Evolutionary conservation across 192 early-diverging fungal species (phyloP).

Genomic region (Umbelopsis sp.): DNA sequence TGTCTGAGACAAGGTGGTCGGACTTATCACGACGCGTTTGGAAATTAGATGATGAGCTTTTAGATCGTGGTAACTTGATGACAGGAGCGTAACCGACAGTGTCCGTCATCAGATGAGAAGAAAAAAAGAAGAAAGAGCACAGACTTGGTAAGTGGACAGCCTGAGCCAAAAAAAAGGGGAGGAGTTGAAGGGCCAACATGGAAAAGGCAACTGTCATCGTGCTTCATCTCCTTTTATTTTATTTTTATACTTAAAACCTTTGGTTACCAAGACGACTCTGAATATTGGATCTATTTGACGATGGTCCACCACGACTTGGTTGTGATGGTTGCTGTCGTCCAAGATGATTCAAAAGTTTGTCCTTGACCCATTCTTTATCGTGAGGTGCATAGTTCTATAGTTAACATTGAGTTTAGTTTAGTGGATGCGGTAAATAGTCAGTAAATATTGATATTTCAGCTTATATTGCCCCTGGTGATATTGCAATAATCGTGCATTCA

Average conservation of each 20-base stretch:
- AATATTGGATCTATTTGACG: constrained; percentile 19
- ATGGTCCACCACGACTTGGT: background rate
- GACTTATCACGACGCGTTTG: constrained; percentile 16
- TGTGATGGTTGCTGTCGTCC: constrained; percentile 17
- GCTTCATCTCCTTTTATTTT: constrained; percentile 18
- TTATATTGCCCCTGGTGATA: background rate
- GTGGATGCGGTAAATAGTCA: background rate
- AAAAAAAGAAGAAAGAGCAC: background rate
- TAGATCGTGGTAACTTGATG: constrained; percentile 12
- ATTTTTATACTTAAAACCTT: constrained; percentile 15
- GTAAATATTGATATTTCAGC: background rate
- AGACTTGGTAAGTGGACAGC: background rate
- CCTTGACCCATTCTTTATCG: constrained; percentile 35
- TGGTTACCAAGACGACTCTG: constrained; percentile 7
- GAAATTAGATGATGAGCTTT: constrained; percentile 14
- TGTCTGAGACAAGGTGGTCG: constrained; percentile 23
- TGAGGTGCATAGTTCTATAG: constrained; percentile 27
- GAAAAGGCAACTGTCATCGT: constrained; percentile 14
- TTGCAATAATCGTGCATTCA: background rate
- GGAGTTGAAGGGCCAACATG: constrained; percentile 10
- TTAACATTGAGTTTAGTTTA: background rate
- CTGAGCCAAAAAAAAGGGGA: constrained; percentile 12
- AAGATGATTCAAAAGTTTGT: constrained; percentile 23
- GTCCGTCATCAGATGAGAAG: constrained; percentile 9
- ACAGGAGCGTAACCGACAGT: constrained; percentile 16